Base-by-base conservation (phyloP, 306 rosid genomes). In the Trichosanthes truncata region DNA sequence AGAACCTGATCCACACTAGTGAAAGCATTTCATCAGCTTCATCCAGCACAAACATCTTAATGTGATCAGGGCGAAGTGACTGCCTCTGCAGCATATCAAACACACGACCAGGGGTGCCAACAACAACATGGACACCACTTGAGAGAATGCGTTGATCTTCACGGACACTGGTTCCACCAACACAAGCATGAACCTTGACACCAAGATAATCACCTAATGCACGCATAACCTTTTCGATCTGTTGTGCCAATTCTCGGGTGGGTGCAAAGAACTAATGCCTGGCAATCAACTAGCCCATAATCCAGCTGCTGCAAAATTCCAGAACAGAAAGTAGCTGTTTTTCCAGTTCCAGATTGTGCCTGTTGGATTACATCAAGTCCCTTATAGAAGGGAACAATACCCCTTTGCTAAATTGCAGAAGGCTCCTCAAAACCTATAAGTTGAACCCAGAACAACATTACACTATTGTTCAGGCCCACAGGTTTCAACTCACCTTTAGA, bases 11-110 rank as follows among this genome's bases (percentile, higher is more conserved):
- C 96, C 88, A 91, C 65, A 93, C 96, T 67, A 88, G 85, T 65
- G 92, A 91, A 75, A 89, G 96, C 96, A 91, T 89, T 81, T 91
- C 96, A 86, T 91, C 93, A 3, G 93, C 93, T 85, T 91, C 94
- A 79, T 90, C 94, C 35, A 90, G 82, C 63, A 90, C 94, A 80
- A 90, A 88, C 84, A 86, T 87, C 85, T 69, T 83, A 79, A 90
- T 90, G 75, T 49, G 56, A 87, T 87, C 90, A 21, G 88, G 87
- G 26, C 89, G 87, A 82, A 88, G 86, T 38, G 89, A 90, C 84
- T 87, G 92, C 65, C 94, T 85, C 60, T 87, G 80, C 60, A 88
- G 81, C 94, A 90, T 88, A 88, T 90, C 94, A 84, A 88, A 87
- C n/a, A 90, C 94, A 79, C 87, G 91, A 75, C 92, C 94, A 77